phyloP scores from a whole-genome alignment of 2,329 filamentous ascomycete species.

The Penicillium digitatum region DNA sequence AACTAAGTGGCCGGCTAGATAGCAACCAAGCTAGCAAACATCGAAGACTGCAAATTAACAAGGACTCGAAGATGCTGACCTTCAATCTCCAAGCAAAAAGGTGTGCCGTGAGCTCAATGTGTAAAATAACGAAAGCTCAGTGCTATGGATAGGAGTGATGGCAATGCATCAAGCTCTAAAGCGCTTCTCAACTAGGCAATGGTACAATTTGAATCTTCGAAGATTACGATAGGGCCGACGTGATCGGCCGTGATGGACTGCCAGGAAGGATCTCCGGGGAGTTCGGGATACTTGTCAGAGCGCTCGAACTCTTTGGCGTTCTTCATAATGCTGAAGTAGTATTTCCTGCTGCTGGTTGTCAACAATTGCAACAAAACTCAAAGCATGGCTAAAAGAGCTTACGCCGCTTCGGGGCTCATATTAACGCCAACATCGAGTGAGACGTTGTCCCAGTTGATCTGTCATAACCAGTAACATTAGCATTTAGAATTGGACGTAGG shows the following conservation, averaged over 20 bases:
- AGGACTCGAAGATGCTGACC: neutral
- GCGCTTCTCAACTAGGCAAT: neutral
- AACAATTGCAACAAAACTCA: too few relatives aligned
- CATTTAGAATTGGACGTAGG: neutral
- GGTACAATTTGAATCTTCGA: neutral
- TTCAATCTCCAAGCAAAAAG: neutral
- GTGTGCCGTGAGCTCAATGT: neutral
- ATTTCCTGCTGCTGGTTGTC: neutral
- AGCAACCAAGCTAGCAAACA: neutral
- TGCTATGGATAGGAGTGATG: neutral
- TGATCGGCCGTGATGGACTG: neutral
- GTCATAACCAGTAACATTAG: neutral
- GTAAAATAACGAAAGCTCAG: neutral
- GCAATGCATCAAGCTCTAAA: neutral
- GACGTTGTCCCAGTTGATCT: neutral
- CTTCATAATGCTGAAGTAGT: neutral
- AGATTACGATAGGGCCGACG: neutral
- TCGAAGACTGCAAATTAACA: neutral
- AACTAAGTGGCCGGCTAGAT: neutral
- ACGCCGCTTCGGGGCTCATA: neutral
- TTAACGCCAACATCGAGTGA: neutral
- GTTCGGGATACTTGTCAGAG: neutral
- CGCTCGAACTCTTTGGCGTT: neutral
- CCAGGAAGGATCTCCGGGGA: neutral
- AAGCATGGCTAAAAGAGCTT: neutral